phyloP scores from a whole-genome alignment of 192 early-diverging fungal genomes.

The Cetraspora pellucida region DNA sequence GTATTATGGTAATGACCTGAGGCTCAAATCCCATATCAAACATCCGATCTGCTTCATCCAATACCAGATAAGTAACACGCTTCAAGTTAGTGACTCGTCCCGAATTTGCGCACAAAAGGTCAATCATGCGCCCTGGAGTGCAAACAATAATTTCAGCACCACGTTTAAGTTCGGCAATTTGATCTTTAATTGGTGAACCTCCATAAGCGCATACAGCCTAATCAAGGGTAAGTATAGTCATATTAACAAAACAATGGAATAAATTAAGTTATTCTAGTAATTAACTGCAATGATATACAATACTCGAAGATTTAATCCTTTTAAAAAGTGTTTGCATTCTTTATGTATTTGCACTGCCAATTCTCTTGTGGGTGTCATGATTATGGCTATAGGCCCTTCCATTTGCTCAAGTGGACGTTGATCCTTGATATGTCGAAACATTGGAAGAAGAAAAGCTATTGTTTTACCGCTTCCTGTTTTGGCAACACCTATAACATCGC shows the following conservation, averaged over 20 bases:
- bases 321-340: conserved; percentile 89
- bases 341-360: conserved; percentile 91
- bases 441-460: conserved; percentile 89
- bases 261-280: neutral
- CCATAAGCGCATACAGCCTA: conserved; percentile 86
- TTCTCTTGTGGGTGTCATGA: conserved; percentile 94
- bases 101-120: conserved; percentile 83
- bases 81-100: conserved; percentile 85
- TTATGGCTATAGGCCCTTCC: conserved; percentile 84
- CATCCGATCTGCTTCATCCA: conserved; percentile 98
- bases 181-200: conserved; percentile 84
- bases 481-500: conserved; percentile 94
- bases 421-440: conserved; percentile 94
- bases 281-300: neutral
- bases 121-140: conserved; percentile 90
- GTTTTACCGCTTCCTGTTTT: conserved; percentile 96
- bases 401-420: conserved; percentile 75
- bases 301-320: conserved; percentile 74
- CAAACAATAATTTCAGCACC: conserved; percentile 92
- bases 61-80: conserved; percentile 90
- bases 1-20: conserved; percentile 54
- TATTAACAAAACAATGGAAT: neutral
- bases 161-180: conserved; percentile 86
- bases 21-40: conserved; percentile 99
- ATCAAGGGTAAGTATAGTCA: neutral